Evolutionary conservation across 495 filamentous ascomycete genomes (phyloP).

Genomic region (Tuber borchii): DNA sequence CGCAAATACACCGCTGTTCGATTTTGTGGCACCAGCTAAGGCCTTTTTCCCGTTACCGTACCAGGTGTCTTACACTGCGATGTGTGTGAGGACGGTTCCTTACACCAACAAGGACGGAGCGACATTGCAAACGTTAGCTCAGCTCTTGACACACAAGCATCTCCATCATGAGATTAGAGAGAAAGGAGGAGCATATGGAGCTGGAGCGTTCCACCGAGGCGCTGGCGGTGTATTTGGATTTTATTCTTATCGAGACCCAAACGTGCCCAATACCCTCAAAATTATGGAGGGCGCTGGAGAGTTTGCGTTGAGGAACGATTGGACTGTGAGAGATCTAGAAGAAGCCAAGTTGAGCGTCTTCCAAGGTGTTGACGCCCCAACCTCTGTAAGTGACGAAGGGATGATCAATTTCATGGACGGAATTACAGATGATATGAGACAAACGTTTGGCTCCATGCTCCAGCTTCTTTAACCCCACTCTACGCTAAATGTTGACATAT

Average conservation of each 20-base stretch:
- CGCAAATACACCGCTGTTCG: constrained; percentile 39
- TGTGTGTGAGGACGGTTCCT: constrained; percentile 74
- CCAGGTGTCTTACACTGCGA: constrained; percentile 87
- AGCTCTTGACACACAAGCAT: constrained; percentile 94
- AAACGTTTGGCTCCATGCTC: constrained; percentile 45
- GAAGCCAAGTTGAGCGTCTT: constrained; percentile 95
- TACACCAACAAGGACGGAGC: constrained; percentile 71
- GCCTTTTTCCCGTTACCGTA: constrained; percentile 92
- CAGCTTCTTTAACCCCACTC: background rate
- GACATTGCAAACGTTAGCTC: constrained; percentile 76
- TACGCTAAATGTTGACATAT: constrained; percentile 5
- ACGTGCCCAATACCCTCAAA: constrained; percentile 76
- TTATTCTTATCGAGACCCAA: constrained; percentile 96
- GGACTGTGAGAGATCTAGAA: constrained; percentile 82
- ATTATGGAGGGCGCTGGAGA: constrained; percentile 77
- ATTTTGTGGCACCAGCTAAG: constrained; percentile 50
- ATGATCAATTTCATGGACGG: constrained; percentile 77
- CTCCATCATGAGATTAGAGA: constrained; percentile 96
- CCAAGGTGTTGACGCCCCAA: constrained; percentile 88
- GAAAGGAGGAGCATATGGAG: constrained; percentile 95
- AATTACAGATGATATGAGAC: constrained; percentile 82
- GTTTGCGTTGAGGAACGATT: constrained; percentile 76
- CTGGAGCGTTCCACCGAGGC: constrained; percentile 72
- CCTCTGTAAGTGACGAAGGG: constrained; percentile 80
- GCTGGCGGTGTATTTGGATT: constrained; percentile 83